Percentiles rank a stretch among this genome's conserved stretches.
Evolutionary conservation across 208 protist genomes (phyloP).

Genomic region (Trichomonas gallinae): DNA sequence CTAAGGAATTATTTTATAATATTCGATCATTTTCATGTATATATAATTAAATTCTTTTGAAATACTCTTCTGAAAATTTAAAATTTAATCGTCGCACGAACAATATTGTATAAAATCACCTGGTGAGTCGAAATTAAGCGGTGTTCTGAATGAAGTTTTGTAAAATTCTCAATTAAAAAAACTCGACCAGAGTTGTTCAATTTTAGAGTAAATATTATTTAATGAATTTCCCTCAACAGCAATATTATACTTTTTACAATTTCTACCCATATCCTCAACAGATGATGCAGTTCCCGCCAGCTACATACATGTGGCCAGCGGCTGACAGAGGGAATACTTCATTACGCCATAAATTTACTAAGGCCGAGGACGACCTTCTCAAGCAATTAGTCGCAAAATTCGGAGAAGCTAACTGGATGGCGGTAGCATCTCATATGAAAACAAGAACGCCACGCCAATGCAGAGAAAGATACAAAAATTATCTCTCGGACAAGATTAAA

Average conservation of each 20-base stretch:
- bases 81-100: background rate
- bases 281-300: background rate
- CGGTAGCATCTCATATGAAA: background rate
- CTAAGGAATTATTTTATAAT: background rate
- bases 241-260: background rate
- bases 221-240: background rate
- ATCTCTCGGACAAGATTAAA: background rate
- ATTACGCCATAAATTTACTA: background rate
- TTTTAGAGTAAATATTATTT: background rate
- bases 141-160: background rate
- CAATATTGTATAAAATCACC: background rate
- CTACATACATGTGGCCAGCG: background rate
- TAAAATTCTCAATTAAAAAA: background rate
- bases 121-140: background rate
- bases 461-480: background rate
- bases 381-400: background rate
- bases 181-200: background rate
- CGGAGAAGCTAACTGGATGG: background rate
- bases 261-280: background rate
- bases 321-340: background rate
- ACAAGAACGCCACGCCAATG: background rate
- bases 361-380: background rate
- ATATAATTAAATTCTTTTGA: background rate
- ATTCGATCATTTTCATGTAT: background rate
- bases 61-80: background rate